Base-by-base conservation (phyloP, 176 grass and related monocot genomes). In the Rhipidocladum racemiflorum region DNA sequence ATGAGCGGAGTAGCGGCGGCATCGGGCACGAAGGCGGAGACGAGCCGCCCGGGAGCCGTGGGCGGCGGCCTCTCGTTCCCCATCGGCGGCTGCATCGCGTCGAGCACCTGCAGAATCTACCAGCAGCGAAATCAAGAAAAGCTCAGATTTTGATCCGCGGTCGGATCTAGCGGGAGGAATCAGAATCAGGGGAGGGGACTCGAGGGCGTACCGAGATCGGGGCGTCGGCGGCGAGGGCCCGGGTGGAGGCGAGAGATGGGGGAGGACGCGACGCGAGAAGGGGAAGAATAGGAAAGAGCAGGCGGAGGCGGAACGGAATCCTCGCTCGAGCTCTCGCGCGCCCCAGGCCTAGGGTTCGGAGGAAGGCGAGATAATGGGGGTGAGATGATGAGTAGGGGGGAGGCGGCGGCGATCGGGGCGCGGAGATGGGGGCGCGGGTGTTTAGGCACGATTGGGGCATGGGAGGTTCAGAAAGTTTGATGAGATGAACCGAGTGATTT, bases 41-140 rank as follows among this genome's bases (percentile, higher is more conserved):
- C 43, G 65, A 85, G 85, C 3, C 91, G 68, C 15, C 87, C 90
- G 7, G 84, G 89, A 17, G 28, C 48, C 0, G 16, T 25, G 2
- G 38, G 29, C 50, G 48, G 65, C 61, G 59, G 80, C 76, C 72
- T 84, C 46, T 92, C 87, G 77, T 85, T 92, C 70, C 87, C 87
- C 87, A 77, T 72, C 30, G 77, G 88, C 72, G 85, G 91, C 78
- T 81, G 88, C 88, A 89, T 89, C 83, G 77, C 51, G 57, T 61
- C 40, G 70, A 35, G 25, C 62, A 77, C 65, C 88, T 85, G 83
- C 77, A 49, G 55, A 70, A 43, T 42, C 73, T 1, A 17, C 57
- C 2, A 16, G 70, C 60, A 11, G 35, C 3, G 18, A 53, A 54
- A 70, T 12, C 29, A 25, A 44, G 44, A 61, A 44, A 80, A 72